Evolutionary conservation across 2,329 filamentous ascomycete species (phyloP).

Genomic region (Hypoxylon sp.): DNA sequence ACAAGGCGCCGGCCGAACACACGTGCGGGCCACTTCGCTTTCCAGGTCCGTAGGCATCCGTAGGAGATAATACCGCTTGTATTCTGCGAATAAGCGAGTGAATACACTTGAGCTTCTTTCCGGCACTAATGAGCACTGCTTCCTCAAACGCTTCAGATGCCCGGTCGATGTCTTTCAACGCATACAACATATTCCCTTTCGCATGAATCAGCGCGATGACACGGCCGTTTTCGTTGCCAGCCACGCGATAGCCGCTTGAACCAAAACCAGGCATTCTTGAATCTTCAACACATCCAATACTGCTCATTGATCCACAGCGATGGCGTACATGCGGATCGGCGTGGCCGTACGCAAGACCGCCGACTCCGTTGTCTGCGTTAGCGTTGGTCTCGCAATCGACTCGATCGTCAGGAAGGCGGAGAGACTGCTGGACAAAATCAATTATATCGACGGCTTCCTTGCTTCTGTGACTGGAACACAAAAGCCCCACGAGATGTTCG

Average conservation of each 20-base stretch:
- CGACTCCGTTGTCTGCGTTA: constrained; percentile 22
- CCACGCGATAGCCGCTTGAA: constrained; percentile 86
- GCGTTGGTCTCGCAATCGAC: constrained; percentile 14
- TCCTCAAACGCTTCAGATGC: constrained; percentile 95
- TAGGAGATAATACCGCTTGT: constrained; percentile 74
- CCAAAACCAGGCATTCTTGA: constrained; percentile 67
- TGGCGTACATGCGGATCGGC: constrained; percentile 16
- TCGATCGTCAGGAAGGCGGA: constrained; percentile 65
- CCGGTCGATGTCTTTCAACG: constrained; percentile 81
- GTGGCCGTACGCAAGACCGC: constrained; percentile 28
- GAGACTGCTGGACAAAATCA: constrained; percentile 81
- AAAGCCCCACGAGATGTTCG: constrained; percentile 89
- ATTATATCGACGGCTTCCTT: constrained; percentile 91
- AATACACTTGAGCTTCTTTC: constrained; percentile 77
- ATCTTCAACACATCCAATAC: constrained; percentile 33
- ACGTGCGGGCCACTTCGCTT: constrained; percentile 50
- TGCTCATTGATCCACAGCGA: constrained; percentile 34
- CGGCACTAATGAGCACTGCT: constrained; percentile 89
- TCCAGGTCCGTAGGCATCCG: constrained; percentile 51
- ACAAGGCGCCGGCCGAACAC: constrained; percentile 70
- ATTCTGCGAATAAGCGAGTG: constrained; percentile 84
- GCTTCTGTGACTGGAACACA: constrained; percentile 84
- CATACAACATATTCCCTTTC: constrained; percentile 98
- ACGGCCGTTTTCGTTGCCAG: constrained; percentile 89
- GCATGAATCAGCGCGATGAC: constrained; percentile 95